Conservation (phyloP, 108 stramenopile species). For the Parmales sp. region DNA sequence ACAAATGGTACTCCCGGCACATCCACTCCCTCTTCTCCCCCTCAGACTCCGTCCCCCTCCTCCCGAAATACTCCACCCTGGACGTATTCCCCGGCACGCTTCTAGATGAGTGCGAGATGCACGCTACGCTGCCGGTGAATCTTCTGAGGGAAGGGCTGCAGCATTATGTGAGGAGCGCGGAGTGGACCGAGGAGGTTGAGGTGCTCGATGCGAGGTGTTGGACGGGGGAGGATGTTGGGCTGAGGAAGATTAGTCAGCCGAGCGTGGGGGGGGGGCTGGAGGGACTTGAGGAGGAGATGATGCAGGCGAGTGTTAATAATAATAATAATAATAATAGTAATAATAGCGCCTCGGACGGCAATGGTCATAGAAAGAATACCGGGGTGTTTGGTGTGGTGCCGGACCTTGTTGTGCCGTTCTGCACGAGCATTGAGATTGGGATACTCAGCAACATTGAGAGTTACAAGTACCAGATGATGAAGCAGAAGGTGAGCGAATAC, state of each 20-base stretch:
- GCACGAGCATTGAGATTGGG: not conserved
- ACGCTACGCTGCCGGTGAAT: conserved; percentile 6
- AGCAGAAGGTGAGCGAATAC: not conserved
- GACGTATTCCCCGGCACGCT: not conserved
- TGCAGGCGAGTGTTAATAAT: not conserved
- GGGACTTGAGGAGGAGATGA: not conserved
- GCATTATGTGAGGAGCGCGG: conserved; percentile 8
- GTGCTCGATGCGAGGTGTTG: not conserved
- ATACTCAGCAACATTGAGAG: not conserved
- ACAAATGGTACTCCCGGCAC: conserved; percentile 5
- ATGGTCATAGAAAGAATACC: not conserved
- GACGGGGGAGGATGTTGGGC: not conserved
- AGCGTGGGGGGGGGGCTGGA: not conserved
- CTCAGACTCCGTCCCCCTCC: not conserved
- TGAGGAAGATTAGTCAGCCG: conserved; percentile 3
- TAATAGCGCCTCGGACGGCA: too few relatives aligned
- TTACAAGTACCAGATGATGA: conserved; percentile 9
- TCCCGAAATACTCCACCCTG: not conserved
- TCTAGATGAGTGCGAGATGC: conserved; percentile 8
- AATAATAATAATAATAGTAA: too few relatives aligned
- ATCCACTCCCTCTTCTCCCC: not conserved
- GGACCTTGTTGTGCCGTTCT: not conserved
- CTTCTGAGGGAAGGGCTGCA: not conserved
- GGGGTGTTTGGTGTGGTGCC: not conserved
- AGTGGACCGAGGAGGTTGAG: not conserved